phyloP scores from a whole-genome alignment of 345 rosid species.

The Euphorbia peplus region DNA sequence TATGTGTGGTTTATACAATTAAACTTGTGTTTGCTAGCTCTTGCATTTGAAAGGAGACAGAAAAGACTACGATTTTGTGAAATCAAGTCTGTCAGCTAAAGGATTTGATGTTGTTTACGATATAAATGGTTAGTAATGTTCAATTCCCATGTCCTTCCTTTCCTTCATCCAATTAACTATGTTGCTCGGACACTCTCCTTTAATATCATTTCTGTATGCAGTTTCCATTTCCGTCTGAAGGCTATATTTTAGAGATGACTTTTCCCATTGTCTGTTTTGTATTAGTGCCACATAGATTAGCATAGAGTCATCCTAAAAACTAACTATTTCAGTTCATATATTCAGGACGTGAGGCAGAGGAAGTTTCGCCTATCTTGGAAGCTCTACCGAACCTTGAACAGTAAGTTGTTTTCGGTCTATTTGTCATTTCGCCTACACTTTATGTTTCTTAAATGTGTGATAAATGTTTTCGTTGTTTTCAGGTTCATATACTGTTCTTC shows the following conservation, averaged over 20 bases:
- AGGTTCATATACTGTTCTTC: conserved; percentile 96
- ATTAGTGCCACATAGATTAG: too few species aligned
- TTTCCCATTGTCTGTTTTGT: too few species aligned
- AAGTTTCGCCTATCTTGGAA: conserved; percentile 88
- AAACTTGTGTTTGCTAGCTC: conserved; percentile 47
- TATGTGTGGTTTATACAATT: not conserved
- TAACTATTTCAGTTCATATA: conserved; percentile 2
- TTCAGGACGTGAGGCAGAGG: conserved; percentile 86
- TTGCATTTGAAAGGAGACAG: conserved; percentile 97
- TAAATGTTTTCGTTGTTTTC: too few species aligned
- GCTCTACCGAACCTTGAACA: conserved; percentile 91
- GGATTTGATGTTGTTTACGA: conserved; percentile 93
- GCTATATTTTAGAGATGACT: too few species aligned
- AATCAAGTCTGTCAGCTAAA: conserved; percentile 89
- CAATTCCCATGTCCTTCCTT: not conserved
- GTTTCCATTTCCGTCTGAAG: too few species aligned
- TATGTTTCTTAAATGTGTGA: not conserved
- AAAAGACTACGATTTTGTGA: conserved; percentile 88
- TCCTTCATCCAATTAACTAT: not conserved
- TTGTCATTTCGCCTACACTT: not conserved
- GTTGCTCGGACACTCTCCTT: too few species aligned
- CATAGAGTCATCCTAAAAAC: not conserved
- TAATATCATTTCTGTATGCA: too few species aligned
- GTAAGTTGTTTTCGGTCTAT: conserved; percentile 41
- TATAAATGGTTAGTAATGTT: conserved; percentile 61